A percentile compares a stretch with the other conserved stretches of the same genome.
phyloP scores from a whole-genome alignment of 2,329 filamentous ascomycete species.

The Apiospora malaysiana region DNA sequence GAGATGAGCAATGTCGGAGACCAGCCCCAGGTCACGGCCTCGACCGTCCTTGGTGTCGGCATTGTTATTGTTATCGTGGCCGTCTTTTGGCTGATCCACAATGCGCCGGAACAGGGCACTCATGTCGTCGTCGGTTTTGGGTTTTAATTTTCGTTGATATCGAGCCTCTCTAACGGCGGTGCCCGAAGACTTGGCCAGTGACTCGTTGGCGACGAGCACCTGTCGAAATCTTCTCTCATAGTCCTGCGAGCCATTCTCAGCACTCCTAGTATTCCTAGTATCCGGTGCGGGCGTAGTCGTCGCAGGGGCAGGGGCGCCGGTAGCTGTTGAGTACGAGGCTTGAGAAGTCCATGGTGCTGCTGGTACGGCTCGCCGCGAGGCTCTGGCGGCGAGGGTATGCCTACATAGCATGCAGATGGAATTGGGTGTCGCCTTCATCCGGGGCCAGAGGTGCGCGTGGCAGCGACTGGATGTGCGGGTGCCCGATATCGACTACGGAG shows the following conservation, averaged over 20 bases:
- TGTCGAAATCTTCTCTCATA: background rate
- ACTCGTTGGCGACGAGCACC: background rate
- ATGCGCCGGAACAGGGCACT: constrained; percentile 38
- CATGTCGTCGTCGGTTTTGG: constrained; percentile 22
- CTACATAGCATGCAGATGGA: constrained; percentile 40
- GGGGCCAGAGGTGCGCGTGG: background rate
- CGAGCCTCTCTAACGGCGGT: background rate
- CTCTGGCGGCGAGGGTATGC: constrained; percentile 33
- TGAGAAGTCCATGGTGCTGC: constrained; percentile 22
- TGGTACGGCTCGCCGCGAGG: constrained; percentile 32
- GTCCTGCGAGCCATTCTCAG: background rate
- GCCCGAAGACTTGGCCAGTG: background rate
- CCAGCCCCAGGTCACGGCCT: constrained; percentile 28
- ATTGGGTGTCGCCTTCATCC: constrained; percentile 36
- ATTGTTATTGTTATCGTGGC: background rate
- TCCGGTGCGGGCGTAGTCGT: background rate
- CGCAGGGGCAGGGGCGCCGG: background rate
- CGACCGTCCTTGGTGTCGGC: background rate
- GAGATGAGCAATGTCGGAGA: constrained; percentile 35
- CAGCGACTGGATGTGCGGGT: background rate
- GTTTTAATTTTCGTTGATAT: background rate
- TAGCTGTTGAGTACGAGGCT: constrained; percentile 29
- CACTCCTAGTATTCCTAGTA: background rate
- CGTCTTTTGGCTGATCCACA: constrained; percentile 29
- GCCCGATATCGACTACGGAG: background rate